phyloP scores from a whole-genome alignment of 2,329 filamentous ascomycete genomes.

The Scytalidium lignicola region DNA sequence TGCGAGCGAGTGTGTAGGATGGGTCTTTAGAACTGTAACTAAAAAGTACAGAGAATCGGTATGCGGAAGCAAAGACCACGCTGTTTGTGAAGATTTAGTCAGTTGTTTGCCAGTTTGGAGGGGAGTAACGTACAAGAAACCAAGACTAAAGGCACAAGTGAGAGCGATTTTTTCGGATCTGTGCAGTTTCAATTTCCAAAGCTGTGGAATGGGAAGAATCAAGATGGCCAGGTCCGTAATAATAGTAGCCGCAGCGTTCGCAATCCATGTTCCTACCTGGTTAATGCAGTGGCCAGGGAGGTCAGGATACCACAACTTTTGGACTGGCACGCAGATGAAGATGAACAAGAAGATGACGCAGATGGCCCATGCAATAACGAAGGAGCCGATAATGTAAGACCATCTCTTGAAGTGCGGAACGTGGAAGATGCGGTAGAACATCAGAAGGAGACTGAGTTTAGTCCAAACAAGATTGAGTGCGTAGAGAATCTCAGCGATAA shows the following conservation, averaged over 20 bases:
- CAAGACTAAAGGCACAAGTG: constrained; percentile 38
- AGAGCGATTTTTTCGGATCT: constrained; percentile 38
- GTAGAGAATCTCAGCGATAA: constrained; percentile 44
- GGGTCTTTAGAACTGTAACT: constrained; percentile 35
- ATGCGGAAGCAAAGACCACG: constrained; percentile 43
- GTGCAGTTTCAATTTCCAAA: constrained; percentile 40
- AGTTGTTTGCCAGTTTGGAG: not conserved
- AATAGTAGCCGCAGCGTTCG: constrained; percentile 44
- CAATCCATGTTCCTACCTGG: constrained; percentile 45
- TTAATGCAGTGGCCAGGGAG: constrained; percentile 43
- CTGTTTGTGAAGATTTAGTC: constrained; percentile 17
- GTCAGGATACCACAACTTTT: constrained; percentile 42
- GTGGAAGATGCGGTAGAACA: constrained; percentile 49
- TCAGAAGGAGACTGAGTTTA: constrained; percentile 45
- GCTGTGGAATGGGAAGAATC: constrained; percentile 37
- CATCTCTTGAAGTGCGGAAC: constrained; percentile 37
- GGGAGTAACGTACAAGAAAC: constrained; percentile 35
- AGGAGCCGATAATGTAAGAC: constrained; percentile 34
- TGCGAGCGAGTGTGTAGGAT: constrained; percentile 41
- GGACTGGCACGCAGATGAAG: constrained; percentile 47
- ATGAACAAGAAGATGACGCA: constrained; percentile 43
- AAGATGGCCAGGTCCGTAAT: constrained; percentile 41
- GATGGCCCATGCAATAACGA: constrained; percentile 43
- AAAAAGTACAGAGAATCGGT: constrained; percentile 43
- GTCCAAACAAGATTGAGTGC: constrained; percentile 43